Percentiles rank a stretch among this genome's conserved stretches.
Evolutionary conservation across 1,284 basidiomycete species (phyloP).

Genomic region (Exsudoporus floridanus): DNA sequence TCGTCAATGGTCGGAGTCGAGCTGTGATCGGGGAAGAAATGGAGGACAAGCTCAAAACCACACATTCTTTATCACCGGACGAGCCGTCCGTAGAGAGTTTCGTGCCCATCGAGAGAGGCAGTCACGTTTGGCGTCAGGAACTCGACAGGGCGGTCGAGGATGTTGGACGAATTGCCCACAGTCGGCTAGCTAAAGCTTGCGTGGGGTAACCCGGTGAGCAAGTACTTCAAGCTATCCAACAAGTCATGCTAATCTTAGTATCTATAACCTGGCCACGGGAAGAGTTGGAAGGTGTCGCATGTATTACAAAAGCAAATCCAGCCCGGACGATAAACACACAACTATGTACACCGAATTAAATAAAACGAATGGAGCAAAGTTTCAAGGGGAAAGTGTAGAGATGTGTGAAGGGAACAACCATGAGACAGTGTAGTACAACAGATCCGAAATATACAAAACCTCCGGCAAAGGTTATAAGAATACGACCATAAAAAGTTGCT

Average conservation of each 20-base stretch:
- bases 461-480: constrained; percentile 29
- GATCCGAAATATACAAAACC: constrained; percentile 16
- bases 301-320: constrained; percentile 16
- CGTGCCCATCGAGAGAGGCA: constrained; percentile 41
- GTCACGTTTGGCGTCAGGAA: constrained; percentile 59
- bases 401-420: constrained; percentile 5
- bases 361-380: constrained; percentile 1
- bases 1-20: constrained; percentile 82
- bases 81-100: constrained; percentile 42
- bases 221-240: background rate
- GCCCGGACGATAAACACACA: background rate
- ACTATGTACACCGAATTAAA: constrained; percentile 15
- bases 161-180: constrained; percentile 73
- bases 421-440: constrained; percentile 30
- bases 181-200: constrained; percentile 46
- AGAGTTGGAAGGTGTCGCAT: constrained; percentile 7
- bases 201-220: constrained; percentile 10
- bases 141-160: constrained; percentile 71
- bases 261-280: background rate
- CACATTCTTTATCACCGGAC: constrained; percentile 47
- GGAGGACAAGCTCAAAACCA: constrained; percentile 61
- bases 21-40: constrained; percentile 75
- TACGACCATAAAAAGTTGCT: constrained; percentile 29
- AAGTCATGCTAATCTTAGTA: background rate
- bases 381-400: constrained; percentile 1